Percentiles rank a stretch among this genome's conserved stretches.
Conservation (phyloP, 75 land plant genomes). For the Cryptomeria japonica region DNA sequence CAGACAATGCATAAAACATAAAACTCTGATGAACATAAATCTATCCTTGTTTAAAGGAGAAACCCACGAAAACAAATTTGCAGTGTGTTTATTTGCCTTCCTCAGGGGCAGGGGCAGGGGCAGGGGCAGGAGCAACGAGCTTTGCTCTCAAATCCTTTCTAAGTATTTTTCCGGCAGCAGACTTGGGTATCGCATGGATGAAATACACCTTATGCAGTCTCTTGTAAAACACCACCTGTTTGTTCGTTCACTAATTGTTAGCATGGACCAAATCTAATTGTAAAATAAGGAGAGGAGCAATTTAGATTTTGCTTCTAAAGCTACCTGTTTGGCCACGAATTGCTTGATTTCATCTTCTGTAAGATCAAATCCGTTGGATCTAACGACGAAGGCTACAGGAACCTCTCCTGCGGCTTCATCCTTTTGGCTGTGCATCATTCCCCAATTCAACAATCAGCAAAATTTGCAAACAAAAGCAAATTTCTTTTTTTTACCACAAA, state of each 20-base stretch:
- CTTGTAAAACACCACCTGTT: constrained; percentile 75
- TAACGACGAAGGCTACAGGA: constrained; percentile 61
- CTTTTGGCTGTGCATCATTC: constrained; percentile 22
- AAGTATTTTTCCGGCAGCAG: constrained; percentile 70
- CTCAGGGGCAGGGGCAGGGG: not conserved
- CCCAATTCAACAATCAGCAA: not conserved
- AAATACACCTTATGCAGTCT: constrained; percentile 60
- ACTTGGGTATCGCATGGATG: constrained; percentile 66
- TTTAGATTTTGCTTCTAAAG: not conserved
- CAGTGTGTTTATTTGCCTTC: not conserved
- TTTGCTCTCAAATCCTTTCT: constrained; percentile 29
- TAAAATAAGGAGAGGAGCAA: not conserved
- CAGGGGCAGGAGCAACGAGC: not conserved
- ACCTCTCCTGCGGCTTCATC: constrained; percentile 60
- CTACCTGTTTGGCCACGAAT: constrained; percentile 51
- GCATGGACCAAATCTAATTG: not conserved
- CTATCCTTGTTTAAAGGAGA: no score
- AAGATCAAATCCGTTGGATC: constrained; percentile 22
- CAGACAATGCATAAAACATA: no score
- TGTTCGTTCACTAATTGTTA: not conserved
- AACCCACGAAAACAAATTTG: no score
- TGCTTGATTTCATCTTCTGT: constrained; percentile 56
- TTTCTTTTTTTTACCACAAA: not conserved
- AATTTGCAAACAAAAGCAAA: not conserved
- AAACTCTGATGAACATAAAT: no score